Evolutionary conservation across 306 rosid species (phyloP), one percentile per base, ranked within the genome.

Genomic region (Corylus americana): DNA sequence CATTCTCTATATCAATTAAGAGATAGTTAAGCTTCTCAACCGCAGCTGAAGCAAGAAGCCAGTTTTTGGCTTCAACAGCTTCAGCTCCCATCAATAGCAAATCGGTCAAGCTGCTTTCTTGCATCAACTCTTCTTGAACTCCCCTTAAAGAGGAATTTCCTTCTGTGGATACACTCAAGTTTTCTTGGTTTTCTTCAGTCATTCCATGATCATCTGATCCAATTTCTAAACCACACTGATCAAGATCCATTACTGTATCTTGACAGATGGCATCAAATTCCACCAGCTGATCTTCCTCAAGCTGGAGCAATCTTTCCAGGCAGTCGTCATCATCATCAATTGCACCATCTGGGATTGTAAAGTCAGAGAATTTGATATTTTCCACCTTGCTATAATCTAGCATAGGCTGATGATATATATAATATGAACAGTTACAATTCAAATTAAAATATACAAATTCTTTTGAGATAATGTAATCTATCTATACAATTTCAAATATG

Each of bases 1-100:
- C 45, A 29, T 61, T 79, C 77, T 61, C 81, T 9, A 39, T 48
- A 45, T 74, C 55, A 31, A 67, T 72, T 49, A 75, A 81, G 44
- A 80, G 66, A 53, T 71, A 37, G 76, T 81, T 78, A 2, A 91
- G 89, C 81, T 84, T 86, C 68, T 79, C 71, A 13, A 89, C 81
- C 63, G 78, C 84, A 10, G 74, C 74, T 10, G 82, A 84, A 81
- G 86, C 90, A 37, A 89, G 80, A 37, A 45, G 8, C 77, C 80
- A 82, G 64, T 91, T 89, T 57, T 83, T 88, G 51, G 89, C 83
- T 83, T 89, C 90, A 80, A 89, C 87, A 59, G 96, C 96, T 81
- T 91, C 91, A 77, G 96, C 96, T 80, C 88, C 93, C 66, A 78
- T 77, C 78, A 89, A 58, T 75, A 91, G 78, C n/a, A 91, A 89